phyloP scores from a whole-genome alignment of 2,329 filamentous ascomycete genomes.

The Aspergillus eucalypticola region DNA sequence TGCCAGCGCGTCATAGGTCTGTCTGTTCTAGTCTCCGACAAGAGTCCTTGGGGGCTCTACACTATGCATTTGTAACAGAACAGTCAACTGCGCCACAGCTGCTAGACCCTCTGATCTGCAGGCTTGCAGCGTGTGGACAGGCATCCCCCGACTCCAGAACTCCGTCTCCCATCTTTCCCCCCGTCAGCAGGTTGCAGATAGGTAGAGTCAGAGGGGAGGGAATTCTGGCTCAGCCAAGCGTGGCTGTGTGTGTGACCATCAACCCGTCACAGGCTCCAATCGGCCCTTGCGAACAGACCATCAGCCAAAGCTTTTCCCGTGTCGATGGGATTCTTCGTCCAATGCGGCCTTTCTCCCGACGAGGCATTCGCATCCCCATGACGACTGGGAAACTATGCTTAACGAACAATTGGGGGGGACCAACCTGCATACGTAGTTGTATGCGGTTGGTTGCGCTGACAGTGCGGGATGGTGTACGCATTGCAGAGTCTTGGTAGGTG shows the following conservation, averaged over 20 bases:
- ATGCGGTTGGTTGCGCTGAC: constrained; percentile 4
- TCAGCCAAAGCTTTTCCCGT: not conserved
- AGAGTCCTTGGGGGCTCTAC: not conserved
- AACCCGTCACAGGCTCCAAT: not conserved
- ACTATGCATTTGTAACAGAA: not conserved
- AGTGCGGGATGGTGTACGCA: not conserved
- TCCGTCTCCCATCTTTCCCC: not conserved
- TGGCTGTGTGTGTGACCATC: constrained; percentile 16
- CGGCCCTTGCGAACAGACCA: not conserved
- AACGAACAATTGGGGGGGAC: not conserved
- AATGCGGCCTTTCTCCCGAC: not conserved
- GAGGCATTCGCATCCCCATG: constrained; percentile 1
- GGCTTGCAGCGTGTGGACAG: not conserved
- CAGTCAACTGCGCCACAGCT: constrained; percentile 1
- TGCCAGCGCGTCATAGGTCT: not conserved
- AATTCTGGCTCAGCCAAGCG: constrained; percentile 13
- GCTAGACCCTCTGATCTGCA: not conserved
- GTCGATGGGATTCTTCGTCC: not conserved
- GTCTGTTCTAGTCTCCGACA: not conserved
- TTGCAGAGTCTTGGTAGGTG: not conserved
- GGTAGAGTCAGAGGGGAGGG: not conserved
- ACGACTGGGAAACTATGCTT: constrained; percentile 1
- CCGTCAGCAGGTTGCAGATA: not conserved
- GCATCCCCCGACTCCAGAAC: not conserved
- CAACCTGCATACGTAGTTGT: constrained; percentile 5